Conservation (phyloP, 2,329 filamentous ascomycete genomes). For the Fusarium sp. region DNA sequence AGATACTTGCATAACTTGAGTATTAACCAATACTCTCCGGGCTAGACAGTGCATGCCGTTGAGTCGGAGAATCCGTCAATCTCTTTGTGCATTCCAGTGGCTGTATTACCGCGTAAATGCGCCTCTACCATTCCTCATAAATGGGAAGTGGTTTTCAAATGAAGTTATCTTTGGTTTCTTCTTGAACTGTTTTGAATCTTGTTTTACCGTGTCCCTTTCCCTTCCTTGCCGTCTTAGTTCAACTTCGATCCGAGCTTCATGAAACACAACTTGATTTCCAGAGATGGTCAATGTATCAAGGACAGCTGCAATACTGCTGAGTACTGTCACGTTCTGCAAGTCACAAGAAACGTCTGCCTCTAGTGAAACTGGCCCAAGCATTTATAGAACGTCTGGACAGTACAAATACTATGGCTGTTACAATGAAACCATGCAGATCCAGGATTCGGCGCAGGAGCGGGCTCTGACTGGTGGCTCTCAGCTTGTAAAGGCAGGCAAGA, state of each 20-base stretch:
- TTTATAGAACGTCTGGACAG: constrained; percentile 52
- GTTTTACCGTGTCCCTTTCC: not conserved
- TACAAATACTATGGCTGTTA: constrained; percentile 69
- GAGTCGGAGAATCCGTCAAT: constrained; percentile 14
- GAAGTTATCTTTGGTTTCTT: not conserved
- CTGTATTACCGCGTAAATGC: not conserved
- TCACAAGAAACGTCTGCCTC: constrained; percentile 33
- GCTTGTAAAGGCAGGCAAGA: constrained; percentile 55
- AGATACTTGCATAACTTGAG: not conserved
- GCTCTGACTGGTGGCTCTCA: constrained; percentile 59
- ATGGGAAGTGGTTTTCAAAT: no score
- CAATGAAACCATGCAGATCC: constrained; percentile 65
- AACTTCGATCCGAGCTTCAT: no score
- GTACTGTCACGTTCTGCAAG: constrained; percentile 15
- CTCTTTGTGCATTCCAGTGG: constrained; percentile 24
- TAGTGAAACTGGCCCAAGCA: constrained; percentile 27
- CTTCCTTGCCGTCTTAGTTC: not conserved
- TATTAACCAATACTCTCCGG: not conserved
- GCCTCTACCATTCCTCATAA: constrained; percentile 4
- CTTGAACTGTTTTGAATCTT: not conserved
- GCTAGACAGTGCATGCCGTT: not conserved
- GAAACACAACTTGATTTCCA: not conserved
- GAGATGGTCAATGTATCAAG: not conserved
- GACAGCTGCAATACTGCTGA: constrained; percentile 13
- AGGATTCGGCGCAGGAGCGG: constrained; percentile 56